phyloP scores from a whole-genome alignment of 805 yeast genomes.

The Lachancea quebecensis region DNA sequence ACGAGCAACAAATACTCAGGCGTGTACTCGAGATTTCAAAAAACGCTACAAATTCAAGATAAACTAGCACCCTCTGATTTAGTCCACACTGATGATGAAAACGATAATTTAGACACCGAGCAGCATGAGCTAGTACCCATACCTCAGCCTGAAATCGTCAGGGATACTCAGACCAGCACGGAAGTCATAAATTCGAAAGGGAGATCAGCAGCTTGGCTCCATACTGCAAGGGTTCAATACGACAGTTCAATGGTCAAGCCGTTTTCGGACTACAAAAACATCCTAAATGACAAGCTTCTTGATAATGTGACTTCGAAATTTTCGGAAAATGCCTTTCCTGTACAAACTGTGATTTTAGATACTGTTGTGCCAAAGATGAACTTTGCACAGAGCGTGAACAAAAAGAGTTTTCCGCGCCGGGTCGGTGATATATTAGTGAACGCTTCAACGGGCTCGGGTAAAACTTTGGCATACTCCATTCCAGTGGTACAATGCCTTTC shows the following conservation, averaged over 20 bases:
- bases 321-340: conserved; percentile 27
- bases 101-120: conserved; percentile 22
- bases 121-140: conserved; percentile 55
- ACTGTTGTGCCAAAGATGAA: conserved; percentile 23
- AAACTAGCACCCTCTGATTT: conserved; percentile 17
- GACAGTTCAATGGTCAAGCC: conserved; percentile 23
- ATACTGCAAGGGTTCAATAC: conserved; percentile 24
- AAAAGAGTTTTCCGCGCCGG: conserved; percentile 42
- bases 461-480: conserved; percentile 79
- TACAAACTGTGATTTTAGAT: conserved; percentile 28
- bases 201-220: conserved; percentile 31
- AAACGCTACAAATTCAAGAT: conserved; percentile 34
- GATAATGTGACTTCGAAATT: conserved; percentile 25
- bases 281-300: conserved; percentile 28
- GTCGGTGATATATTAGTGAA: conserved; percentile 79
- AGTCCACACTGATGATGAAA: conserved; percentile 6
- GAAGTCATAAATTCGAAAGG: conserved; percentile 37
- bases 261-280: conserved; percentile 15
- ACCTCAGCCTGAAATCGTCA: conserved; percentile 65
- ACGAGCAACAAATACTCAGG: conserved; percentile 40
- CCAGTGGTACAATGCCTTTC: conserved; percentile 71
- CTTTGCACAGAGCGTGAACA: conserved; percentile 21
- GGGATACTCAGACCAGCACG: conserved; percentile 25
- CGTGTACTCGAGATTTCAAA: conserved; percentile 48
- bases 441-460: conserved; percentile 95